Conservation (phyloP, 2,329 filamentous ascomycete species). For the Aspergillus tanneri region DNA sequence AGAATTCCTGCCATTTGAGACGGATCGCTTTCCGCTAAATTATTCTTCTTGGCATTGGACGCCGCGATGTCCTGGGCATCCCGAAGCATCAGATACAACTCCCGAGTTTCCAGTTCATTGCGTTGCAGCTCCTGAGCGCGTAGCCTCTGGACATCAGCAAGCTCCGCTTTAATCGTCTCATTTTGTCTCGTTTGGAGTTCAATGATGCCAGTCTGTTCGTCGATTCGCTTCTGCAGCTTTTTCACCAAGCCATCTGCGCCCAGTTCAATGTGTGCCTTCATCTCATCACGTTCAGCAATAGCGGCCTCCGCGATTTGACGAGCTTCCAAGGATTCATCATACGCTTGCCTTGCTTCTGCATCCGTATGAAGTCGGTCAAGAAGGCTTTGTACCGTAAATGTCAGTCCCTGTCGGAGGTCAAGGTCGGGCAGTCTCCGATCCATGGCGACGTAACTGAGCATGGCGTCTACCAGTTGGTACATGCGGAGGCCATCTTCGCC, state of each 20-base stretch:
- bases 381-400: slow-evolving; percentile 93
- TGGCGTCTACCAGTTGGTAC: slow-evolving; percentile 98
- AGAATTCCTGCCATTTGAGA: slow-evolving; percentile 86
- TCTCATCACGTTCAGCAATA: slow-evolving; percentile 93
- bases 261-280: slow-evolving; percentile 81
- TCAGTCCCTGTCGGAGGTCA: slow-evolving; percentile 95
- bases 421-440: slow-evolving; percentile 92
- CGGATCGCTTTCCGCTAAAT: slow-evolving; percentile 63
- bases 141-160: slow-evolving; percentile 81
- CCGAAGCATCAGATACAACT: slow-evolving; percentile 95
- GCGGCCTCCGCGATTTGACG: slow-evolving; percentile 93
- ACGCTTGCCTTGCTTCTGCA: slow-evolving; percentile 85
- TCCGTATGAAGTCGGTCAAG: slow-evolving; percentile 96
- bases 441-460: slow-evolving; percentile 99
- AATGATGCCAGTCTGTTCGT: slow-evolving; percentile 87
- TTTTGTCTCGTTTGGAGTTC: slow-evolving; percentile 83
- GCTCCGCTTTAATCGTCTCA: slow-evolving; percentile 82
- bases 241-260: slow-evolving; percentile 91
- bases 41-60: slow-evolving; percentile 70
- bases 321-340: slow-evolving; percentile 86
- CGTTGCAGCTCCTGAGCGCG: slow-evolving; percentile 88
- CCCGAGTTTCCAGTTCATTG: slow-evolving; percentile 92
- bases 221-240: slow-evolving; percentile 89
- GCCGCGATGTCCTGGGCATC: slow-evolving; percentile 96
- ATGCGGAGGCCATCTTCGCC: slow-evolving; percentile 88